Evolutionary conservation across 2,329 filamentous ascomycete genomes (phyloP).

Genomic region (Venturiaceae sp.): DNA sequence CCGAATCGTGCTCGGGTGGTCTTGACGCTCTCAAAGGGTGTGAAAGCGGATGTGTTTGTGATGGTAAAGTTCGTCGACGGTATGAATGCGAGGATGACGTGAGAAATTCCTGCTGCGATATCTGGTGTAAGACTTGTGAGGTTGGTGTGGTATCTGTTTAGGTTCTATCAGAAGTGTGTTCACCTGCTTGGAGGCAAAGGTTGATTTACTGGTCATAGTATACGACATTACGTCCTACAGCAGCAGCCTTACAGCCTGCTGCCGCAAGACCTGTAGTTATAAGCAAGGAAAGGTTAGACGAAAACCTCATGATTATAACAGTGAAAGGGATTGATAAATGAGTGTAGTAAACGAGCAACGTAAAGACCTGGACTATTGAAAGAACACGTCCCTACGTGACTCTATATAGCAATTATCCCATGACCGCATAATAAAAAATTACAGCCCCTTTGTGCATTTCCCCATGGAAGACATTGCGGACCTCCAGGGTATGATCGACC

Average conservation of each 20-base stretch:
- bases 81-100: constrained; percentile 25
- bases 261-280: neutral
- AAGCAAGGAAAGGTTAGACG: neutral
- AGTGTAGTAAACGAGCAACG: neutral
- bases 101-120: constrained; percentile 21
- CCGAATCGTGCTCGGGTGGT: constrained; percentile 44
- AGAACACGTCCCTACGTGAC: fast-evolving
- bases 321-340: neutral
- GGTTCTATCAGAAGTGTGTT: neutral
- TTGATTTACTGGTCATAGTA: neutral
- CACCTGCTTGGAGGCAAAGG: neutral
- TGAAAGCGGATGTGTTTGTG: constrained; percentile 27
- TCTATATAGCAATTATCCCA: neutral
- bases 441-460: neutral
- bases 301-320: neutral
- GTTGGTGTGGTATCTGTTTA: neutral
- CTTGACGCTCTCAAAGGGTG: constrained; percentile 43
- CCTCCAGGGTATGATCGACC: neutral
- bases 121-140: neutral
- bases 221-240: neutral
- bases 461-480: neutral
- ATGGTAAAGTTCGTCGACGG: constrained; percentile 25
- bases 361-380: too few relatives aligned
- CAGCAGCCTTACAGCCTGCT: neutral
- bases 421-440: neutral